Percentiles rank a stretch among this genome's conserved stretches.
Conservation (phyloP, 2,329 filamentous ascomycete genomes). For the Xylaria sp. region DNA sequence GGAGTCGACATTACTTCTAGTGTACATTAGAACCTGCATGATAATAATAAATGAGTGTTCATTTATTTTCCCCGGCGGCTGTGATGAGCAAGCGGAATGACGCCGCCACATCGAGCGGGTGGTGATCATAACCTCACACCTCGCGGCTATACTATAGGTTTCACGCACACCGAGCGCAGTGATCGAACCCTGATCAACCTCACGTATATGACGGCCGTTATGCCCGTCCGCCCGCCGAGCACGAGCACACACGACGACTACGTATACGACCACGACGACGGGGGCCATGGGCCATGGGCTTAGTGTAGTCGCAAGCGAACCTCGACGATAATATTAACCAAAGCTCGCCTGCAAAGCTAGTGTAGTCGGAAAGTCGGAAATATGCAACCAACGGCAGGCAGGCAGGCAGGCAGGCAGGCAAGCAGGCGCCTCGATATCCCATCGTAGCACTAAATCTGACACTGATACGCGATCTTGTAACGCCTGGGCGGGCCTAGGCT, state of each 20-base stretch:
- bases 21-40: not conserved
- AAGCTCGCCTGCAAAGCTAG: not conserved
- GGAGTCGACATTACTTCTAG: not conserved
- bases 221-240: conserved; percentile 6
- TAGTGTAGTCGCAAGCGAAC: conserved; percentile 19
- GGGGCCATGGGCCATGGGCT: not conserved
- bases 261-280: not conserved
- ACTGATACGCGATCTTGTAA: conserved; percentile 35
- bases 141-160: conserved; percentile 3
- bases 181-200: conserved; percentile 18
- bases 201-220: conserved; percentile 20
- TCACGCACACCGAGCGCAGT: conserved; percentile 4
- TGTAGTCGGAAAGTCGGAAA: conserved; percentile 7
- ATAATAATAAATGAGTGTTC: not conserved
- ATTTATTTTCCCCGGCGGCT: not conserved
- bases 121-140: not conserved
- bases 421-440: conserved; percentile 13
- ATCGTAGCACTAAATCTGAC: conserved; percentile 24
- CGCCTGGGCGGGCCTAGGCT: conserved; percentile 22
- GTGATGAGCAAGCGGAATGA: not conserved
- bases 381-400: conserved; percentile 3
- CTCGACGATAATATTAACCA: not conserved
- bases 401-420: not conserved
- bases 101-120: conserved; percentile 13
- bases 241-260: too few species aligned